Evolutionary conservation across 176 grass and related monocot genomes (phyloP).

Genomic region (maize (Zea mays)): DNA sequence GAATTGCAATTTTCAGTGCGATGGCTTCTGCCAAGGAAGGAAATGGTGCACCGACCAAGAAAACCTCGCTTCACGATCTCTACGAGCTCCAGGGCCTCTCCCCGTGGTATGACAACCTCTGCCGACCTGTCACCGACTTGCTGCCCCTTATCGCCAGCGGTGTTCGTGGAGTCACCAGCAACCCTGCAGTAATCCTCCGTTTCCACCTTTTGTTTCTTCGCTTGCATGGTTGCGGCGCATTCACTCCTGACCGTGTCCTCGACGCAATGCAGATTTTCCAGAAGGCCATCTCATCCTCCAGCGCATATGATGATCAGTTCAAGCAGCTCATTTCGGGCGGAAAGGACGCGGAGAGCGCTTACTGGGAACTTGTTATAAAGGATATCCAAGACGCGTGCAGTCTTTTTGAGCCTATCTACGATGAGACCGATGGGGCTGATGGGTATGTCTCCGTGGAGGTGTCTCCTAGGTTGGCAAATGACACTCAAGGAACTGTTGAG

Average conservation of each 20-base stretch:
- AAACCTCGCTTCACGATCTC: constrained; percentile 73
- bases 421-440: constrained; percentile 78
- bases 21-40: constrained; percentile 63
- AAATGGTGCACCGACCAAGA: constrained; percentile 70
- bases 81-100: constrained; percentile 92
- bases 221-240: not conserved
- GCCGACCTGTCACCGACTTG: constrained; percentile 88
- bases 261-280: constrained; percentile 79
- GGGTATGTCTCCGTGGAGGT: constrained; percentile 98
- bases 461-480: constrained; percentile 91
- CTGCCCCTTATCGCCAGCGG: constrained; percentile 75
- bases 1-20: constrained; percentile 25
- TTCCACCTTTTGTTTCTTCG: not conserved
- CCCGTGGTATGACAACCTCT: constrained; percentile 99
- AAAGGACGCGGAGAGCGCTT: constrained; percentile 75
- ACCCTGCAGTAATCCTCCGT: constrained; percentile 68
- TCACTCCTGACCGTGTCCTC: constrained; percentile 23
- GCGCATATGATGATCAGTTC: constrained; percentile 94
- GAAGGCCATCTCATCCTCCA: constrained; percentile 95
- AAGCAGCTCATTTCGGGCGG: constrained; percentile 72
- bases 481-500: constrained; percentile 81
- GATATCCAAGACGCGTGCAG: constrained; percentile 96
- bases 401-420: constrained; percentile 89
- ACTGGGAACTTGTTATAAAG: constrained; percentile 99
- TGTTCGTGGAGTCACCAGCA: constrained; percentile 95